Conservation (phyloP, 257 asterid species). For the Avicennia marina region DNA sequence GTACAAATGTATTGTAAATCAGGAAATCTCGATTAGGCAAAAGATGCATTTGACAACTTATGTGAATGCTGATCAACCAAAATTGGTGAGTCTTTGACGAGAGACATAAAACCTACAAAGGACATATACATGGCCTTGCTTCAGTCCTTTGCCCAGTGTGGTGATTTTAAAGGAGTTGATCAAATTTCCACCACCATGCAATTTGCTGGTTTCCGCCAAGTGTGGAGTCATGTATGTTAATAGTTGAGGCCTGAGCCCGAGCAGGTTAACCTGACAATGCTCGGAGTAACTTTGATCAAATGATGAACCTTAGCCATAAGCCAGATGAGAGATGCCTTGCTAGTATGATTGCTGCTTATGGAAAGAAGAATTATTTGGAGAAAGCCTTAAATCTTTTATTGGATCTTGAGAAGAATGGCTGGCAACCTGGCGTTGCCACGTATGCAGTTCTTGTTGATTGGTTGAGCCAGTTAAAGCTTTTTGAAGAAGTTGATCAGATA, state of each 20-base stretch:
- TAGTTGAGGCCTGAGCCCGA: slow-evolving; percentile 55
- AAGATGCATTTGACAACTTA: slow-evolving; percentile 48
- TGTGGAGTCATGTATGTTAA: slow-evolving; percentile 47
- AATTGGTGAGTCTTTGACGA: slow-evolving; percentile 34
- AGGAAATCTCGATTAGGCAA: slow-evolving; percentile 56
- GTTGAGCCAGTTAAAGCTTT: slow-evolving; percentile 55
- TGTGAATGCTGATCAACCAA: slow-evolving; percentile 56
- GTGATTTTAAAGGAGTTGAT: slow-evolving; percentile 34
- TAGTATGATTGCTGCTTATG: slow-evolving; percentile 57
- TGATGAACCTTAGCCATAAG: slow-evolving; percentile 53
- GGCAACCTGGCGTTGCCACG: slow-evolving; percentile 71
- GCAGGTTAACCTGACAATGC: slow-evolving; percentile 38
- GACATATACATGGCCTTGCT: slow-evolving; percentile 70
- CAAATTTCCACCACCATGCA: slow-evolving; percentile 44
- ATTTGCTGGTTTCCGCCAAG: slow-evolving; percentile 40
- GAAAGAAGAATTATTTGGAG: slow-evolving; percentile 46
- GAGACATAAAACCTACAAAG: slow-evolving; percentile 43
- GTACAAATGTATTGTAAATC: slow-evolving; percentile 64
- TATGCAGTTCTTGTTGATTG: slow-evolving; percentile 72
- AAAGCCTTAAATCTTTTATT: slow-evolving; percentile 55
- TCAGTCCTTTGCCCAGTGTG: slow-evolving; percentile 38
- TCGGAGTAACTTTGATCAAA: slow-evolving; percentile 39
- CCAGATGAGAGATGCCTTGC: slow-evolving; percentile 84
- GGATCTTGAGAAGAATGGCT: slow-evolving; percentile 64
- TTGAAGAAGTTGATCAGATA: slow-evolving; percentile 83